Percentiles rank a stretch among this genome's conserved stretches.
Conservation (phyloP, 1,139 yeast species). For the Geotrichum siamense region DNA sequence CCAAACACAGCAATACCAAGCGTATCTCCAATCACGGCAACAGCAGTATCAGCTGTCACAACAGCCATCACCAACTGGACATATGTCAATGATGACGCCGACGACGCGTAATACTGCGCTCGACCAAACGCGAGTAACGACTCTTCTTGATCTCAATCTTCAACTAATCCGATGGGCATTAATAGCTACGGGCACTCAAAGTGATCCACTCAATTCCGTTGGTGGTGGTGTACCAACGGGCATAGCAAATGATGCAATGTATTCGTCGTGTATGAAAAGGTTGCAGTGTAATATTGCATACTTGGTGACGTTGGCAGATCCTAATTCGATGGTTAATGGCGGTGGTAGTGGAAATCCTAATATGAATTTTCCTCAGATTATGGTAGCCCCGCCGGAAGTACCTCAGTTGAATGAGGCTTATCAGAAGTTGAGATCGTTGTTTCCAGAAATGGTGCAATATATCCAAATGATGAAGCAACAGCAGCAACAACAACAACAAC, state of each 20-base stretch:
- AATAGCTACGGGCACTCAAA: constrained; percentile 20
- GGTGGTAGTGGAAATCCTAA: constrained; percentile 22
- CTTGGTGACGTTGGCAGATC: constrained; percentile 29
- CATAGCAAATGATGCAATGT: constrained; percentile 20
- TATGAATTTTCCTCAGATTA: constrained; percentile 26
- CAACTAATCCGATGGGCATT: constrained; percentile 30
- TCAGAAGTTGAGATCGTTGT: constrained; percentile 27
- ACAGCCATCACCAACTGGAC: constrained; percentile 17
- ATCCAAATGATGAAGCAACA: constrained; percentile 23
- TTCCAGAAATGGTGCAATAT: constrained; percentile 28
- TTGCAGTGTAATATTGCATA: constrained; percentile 33
- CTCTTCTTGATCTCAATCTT: constrained; percentile 31
- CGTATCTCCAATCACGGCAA: constrained; percentile 8
- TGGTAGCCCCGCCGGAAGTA: constrained; percentile 31
- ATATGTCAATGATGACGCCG: constrained; percentile 3
- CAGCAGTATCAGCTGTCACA: background rate
- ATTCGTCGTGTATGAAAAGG: constrained; percentile 29
- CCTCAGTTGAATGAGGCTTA: constrained; percentile 30
- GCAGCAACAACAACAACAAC: constrained; percentile 18
- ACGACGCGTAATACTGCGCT: constrained; percentile 17
- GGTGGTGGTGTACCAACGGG: constrained; percentile 1
- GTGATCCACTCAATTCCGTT: constrained; percentile 9
- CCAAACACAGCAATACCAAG: constrained; percentile 6
- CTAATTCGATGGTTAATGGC: constrained; percentile 7
- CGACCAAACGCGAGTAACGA: constrained; percentile 25